Base-by-base conservation (phyloP, 331 rosid species). In the Telfairia occidentalis region DNA sequence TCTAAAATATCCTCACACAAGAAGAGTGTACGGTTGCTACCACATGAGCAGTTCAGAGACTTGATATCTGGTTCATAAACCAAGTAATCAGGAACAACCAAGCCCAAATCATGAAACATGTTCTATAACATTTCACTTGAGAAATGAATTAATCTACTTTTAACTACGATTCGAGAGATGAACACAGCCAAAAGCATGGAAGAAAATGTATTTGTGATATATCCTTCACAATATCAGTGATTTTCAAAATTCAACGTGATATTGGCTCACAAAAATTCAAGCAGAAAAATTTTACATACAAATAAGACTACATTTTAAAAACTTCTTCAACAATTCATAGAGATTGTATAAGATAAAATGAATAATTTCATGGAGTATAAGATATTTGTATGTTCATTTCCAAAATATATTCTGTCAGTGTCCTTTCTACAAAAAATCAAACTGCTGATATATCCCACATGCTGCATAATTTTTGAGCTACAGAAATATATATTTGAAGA, bases 1-100 rank as follows among this genome's bases (percentile, higher is more conserved):
- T 92, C 92, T 48, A 78, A 59, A 42, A 92, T 86, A 78, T 90
- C 97, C 76, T 87, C 92, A 82, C 96, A 85, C 82, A 90, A 59
- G 78, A 73, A 71, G 54, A 95, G 92, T 65, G 94, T 81, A 73
- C 59, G 73, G 23, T 84, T 82, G 70, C 84, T 80, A 66, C 96
- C 97, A 83, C 99, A 92, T 11, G 79, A 73, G 78, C 92, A 84
- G 80, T 88, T 88, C 28, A 89, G 90, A 77, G 90, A 83, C 73
- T 77, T 79, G 74, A 81, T 82, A 81, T 87, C 99, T 95, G 89
- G 60, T 55, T 70, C 23, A 23, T 80, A 64, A 79, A 53, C 66
- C 57, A 32, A 32, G 30, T 24, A 7, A 70, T 70, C 24, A 70
- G 58, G 3, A 70, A 46, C 73, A 11, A 42, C 37, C 54, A 42